Conservation (phyloP, 495 filamentous ascomycete species). For the Penicillium flavigenum region DNA sequence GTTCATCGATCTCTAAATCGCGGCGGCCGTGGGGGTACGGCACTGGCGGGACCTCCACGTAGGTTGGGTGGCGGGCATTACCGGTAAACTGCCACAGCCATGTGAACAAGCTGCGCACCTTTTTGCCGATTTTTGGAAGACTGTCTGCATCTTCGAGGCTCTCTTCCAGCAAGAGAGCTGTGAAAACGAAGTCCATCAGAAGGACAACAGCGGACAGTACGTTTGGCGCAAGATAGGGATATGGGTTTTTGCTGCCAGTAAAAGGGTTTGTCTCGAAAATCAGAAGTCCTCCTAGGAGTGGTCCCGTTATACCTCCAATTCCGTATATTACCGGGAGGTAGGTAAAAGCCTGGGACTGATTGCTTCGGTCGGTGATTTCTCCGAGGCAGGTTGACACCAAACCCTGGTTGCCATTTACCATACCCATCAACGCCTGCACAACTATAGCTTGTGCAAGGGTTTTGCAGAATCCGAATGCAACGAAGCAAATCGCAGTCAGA, state of each 20-base stretch:
- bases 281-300: constrained; percentile 81
- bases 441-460: constrained; percentile 78
- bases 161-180: constrained; percentile 79
- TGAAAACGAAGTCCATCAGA: constrained; percentile 67
- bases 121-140: constrained; percentile 59
- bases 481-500: constrained; percentile 74
- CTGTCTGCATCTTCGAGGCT: constrained; percentile 73
- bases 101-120: constrained; percentile 58
- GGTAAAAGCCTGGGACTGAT: constrained; percentile 86
- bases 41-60: constrained; percentile 42
- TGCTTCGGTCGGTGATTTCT: constrained; percentile 91
- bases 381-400: constrained; percentile 91
- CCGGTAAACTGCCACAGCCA: constrained; percentile 76
- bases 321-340: constrained; percentile 94
- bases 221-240: constrained; percentile 87
- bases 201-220: constrained; percentile 70
- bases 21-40: constrained; percentile 25
- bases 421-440: constrained; percentile 85
- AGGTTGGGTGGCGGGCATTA: constrained; percentile 56
- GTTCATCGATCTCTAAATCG: constrained; percentile 32
- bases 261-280: constrained; percentile 60
- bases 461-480: constrained; percentile 83
- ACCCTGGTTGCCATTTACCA: constrained; percentile 87
- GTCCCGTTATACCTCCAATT: constrained; percentile 88
- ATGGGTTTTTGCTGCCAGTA: constrained; percentile 53